phyloP scores from a whole-genome alignment of 768 basidiomycete species.

The Termitomyces sp. region DNA sequence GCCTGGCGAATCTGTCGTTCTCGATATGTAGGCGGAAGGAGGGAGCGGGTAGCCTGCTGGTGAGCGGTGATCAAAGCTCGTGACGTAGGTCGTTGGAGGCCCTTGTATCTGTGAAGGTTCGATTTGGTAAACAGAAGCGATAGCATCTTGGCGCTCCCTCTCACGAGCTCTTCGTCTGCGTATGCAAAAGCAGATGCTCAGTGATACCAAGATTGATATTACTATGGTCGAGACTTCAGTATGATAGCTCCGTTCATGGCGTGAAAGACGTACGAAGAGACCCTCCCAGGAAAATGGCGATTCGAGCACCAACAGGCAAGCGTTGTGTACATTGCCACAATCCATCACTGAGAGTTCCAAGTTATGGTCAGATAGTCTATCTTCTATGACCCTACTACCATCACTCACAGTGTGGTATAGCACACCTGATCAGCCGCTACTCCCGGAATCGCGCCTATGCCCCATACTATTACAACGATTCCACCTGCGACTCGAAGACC shows the following conservation, averaged over 20 bases:
- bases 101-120: conserved; percentile 16
- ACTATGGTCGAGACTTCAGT: conserved; percentile 4
- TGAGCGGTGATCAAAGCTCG: conserved; percentile 14
- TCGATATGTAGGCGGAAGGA: conserved; percentile 4
- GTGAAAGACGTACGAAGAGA: conserved; percentile 9
- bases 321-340: conserved; percentile 12
- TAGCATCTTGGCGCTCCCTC: conserved; percentile 9
- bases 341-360: conserved; percentile 9
- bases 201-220: conserved; percentile 4
- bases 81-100: conserved; percentile 13
- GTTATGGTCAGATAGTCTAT: neutral
- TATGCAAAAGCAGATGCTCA: conserved; percentile 10
- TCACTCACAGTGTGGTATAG: conserved; percentile 13
- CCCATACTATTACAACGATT: conserved; percentile 9
- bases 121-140: conserved; percentile 15
- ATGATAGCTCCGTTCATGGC: neutral
- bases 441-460: conserved; percentile 12
- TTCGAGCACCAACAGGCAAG: conserved; percentile 11
- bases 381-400: neutral
- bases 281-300: conserved; percentile 13
- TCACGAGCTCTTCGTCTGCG: conserved; percentile 8
- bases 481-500: conserved; percentile 13
- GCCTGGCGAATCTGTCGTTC: conserved; percentile 1
- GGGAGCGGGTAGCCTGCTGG: conserved; percentile 12
- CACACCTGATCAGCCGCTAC: conserved; percentile 17